Conservation (phyloP, 2,329 filamentous ascomycete genomes). For the Trichoderma sp. region DNA sequence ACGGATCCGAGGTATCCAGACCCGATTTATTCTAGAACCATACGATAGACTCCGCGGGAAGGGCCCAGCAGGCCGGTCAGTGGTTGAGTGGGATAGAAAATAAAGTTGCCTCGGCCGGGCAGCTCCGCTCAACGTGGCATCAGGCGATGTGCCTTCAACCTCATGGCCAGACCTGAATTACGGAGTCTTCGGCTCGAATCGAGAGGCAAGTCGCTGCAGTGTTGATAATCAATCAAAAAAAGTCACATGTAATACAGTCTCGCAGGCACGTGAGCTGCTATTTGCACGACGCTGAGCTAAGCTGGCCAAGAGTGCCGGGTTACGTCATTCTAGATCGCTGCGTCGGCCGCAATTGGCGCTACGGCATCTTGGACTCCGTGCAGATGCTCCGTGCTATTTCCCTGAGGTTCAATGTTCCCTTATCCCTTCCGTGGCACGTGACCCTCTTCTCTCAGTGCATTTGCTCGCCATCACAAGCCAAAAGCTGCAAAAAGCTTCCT, state of each 20-base stretch:
- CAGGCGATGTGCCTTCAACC: background rate
- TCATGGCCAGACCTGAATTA: background rate
- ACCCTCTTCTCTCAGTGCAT: background rate
- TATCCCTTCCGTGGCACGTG: background rate
- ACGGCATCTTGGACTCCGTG: background rate
- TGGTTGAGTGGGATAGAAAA: background rate
- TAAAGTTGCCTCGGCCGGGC: constrained; percentile 7
- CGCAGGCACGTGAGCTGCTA: background rate
- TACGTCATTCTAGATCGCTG: background rate
- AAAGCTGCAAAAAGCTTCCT: background rate
- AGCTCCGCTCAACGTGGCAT: background rate
- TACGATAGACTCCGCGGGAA: background rate
- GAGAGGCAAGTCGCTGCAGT: background rate
- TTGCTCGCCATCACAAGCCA: background rate
- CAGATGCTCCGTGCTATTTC: background rate
- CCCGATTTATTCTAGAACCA: background rate
- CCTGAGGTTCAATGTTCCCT: background rate
- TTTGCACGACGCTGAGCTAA: background rate
- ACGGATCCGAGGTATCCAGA: background rate
- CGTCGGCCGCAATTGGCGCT: background rate
- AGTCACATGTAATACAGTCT: background rate
- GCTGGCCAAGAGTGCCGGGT: background rate
- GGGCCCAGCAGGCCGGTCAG: background rate
- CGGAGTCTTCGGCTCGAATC: constrained; percentile 3
- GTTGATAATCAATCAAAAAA: background rate